Conservation (phyloP, 2,329 filamentous ascomycete species). For the Botryotinia calthae region DNA sequence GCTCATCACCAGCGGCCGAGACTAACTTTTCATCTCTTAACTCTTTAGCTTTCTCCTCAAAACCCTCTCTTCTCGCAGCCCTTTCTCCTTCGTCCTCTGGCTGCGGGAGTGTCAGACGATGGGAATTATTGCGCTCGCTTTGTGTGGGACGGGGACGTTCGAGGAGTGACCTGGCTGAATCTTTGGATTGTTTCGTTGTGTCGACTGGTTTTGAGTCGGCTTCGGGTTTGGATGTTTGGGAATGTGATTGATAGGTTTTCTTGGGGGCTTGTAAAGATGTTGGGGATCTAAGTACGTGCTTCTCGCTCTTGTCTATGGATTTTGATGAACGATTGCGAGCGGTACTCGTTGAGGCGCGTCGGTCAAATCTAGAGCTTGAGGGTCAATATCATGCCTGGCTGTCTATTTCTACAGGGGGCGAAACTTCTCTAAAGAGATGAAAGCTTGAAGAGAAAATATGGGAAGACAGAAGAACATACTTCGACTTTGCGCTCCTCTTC, state of each 20-base stretch:
- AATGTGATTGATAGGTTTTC: neutral
- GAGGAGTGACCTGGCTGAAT: neutral
- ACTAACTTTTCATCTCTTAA: conserved; percentile 55
- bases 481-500: neutral
- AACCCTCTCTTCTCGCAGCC: conserved; percentile 46
- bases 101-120: conserved; percentile 32
- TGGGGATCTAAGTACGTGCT: neutral
- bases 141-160: conserved; percentile 23
- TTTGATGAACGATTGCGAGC: neutral
- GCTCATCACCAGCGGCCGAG: conserved; percentile 26
- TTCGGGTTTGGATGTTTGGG: neutral
- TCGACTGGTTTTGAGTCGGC: neutral
- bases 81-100: conserved; percentile 45
- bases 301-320: neutral
- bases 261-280: neutral
- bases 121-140: conserved; percentile 29
- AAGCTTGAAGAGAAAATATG: neutral
- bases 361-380: neutral
- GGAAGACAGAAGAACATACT: neutral
- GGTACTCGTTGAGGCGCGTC: conserved; percentile 8
- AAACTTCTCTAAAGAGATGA: neutral
- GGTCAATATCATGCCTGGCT: neutral
- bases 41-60: conserved; percentile 54
- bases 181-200: neutral
- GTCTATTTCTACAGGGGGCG: neutral